Base-by-base conservation (phyloP, 2,329 filamentous ascomycete genomes). In the Penicillium sp. region DNA sequence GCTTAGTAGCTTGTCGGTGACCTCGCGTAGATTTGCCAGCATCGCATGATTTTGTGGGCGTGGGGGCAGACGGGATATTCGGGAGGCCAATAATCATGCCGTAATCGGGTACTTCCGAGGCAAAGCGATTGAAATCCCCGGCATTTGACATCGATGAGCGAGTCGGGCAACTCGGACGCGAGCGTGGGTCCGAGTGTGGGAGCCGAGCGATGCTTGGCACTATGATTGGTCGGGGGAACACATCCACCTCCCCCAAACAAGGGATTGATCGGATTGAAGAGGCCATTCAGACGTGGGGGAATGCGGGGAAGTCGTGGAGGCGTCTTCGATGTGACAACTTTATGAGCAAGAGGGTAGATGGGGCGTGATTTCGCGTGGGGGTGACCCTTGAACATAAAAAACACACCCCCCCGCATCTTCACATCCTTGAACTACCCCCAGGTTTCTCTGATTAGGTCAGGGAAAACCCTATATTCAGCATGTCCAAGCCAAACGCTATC, bases 401-500 rank as follows among this genome's bases (percentile, higher is more conserved):
- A 34, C 11, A 26, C 13, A 3, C 36, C 24, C 24, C 16, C 19
- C 23, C n/a, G 26, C 26, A 31, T 33, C 16, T 14, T 16, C 18
- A 13, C 23, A 42, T 6, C 16, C 10, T 28, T 37, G 19, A 43
- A 51, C 19, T 34, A 49, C n/a, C 31, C 19, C 49, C 3, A 10
- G 40, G 29, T 45, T 21, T 19, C 18, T 24, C 26, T n/a, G 19
- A 13, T 26, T 13, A 28, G 9, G 8, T 5, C 19, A 28, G 23
- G 39, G 39, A 11, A 28, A 11, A 26, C 23, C 39, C 13, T 8
- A 43, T 18, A 23, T 14, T 21, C 29, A 37, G 18, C 10, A 65
- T 65, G 63, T 52, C 51, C 19, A 67, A 67, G 40, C 49, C 59
- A 14, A 21, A 53, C 10, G 29, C 50, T 23, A 11, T 48, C 24